Conservation (phyloP, 2,329 filamentous ascomycete genomes). For the Claviceps lovelessii region DNA sequence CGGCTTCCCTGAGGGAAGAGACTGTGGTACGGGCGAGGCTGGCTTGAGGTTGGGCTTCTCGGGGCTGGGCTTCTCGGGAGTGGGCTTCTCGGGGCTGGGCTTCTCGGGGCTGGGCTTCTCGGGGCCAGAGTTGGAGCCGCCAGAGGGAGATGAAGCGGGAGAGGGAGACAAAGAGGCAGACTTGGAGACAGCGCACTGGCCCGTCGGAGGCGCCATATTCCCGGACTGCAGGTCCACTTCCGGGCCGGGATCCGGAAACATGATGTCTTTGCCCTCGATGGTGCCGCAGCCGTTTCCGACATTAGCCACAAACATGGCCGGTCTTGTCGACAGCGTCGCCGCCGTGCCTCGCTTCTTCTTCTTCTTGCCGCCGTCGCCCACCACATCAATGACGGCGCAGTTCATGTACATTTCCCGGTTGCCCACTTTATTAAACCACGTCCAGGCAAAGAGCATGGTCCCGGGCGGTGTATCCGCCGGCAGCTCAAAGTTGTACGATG, state of each 20-base stretch:
- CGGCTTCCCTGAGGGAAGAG: background rate
- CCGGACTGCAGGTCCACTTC: constrained; percentile 19
- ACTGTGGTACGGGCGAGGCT: too few species aligned
- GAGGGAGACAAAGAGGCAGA: background rate
- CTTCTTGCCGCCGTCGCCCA: constrained; percentile 11
- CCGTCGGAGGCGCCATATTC: background rate
- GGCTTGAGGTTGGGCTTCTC: too few species aligned
- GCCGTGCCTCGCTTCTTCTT: constrained; percentile 16
- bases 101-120: too few species aligned
- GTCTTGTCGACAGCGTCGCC: constrained; percentile 34
- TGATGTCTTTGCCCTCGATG: constrained; percentile 37
- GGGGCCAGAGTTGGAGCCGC: background rate
- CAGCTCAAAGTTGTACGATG: constrained; percentile 33
- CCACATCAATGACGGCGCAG: constrained; percentile 44
- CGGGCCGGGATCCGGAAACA: constrained; percentile 49
- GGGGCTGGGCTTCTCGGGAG: too few species aligned
- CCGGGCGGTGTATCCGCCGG: constrained; percentile 36
- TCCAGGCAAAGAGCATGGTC: constrained; percentile 44
- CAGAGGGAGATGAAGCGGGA: background rate
- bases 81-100: too few species aligned
- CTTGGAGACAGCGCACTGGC: background rate
- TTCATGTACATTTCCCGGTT: constrained; percentile 61
- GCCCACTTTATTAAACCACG: constrained; percentile 47
- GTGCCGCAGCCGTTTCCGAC: constrained; percentile 42
- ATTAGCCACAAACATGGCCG: constrained; percentile 54